Evolutionary conservation across 129 eudicot species (phyloP), one percentile per base, ranked within the genome.

Genomic region (Helichrysum umbraculigerum): DNA sequence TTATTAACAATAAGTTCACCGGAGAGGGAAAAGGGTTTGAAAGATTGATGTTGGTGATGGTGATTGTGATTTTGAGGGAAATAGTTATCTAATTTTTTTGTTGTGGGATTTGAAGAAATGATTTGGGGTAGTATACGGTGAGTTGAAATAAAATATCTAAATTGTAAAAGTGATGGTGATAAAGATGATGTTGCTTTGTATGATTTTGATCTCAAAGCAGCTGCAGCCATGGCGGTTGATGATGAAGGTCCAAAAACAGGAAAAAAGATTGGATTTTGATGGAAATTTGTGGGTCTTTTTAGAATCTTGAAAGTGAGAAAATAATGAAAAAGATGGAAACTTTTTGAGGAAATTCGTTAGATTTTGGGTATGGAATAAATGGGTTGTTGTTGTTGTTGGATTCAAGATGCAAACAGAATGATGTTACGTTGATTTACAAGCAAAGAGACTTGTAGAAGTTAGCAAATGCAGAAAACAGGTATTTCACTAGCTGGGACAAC

Each of bases 151-250:
- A 87, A 91, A 87, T 85, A 81, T 83, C 93, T 81, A 72, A 91
- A 86, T 81, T 94, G 97, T 16, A 90, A 84, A n/a, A 85, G 73
- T 11, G 91, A 86, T 33, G 89, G 97, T 16, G 91, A 84, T n/a
- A 85, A 73, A 6, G 90, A 86, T 33, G 89, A 86, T 17, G 88
- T 68, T 15, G 80, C 88, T 59, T 88, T 83, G 14, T 89, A 71
- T 65, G 99, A 91, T 76, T 91, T 94, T 60, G 95, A 89, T 82
- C 99, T 83, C 29, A 94, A 68, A 41, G 87, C 96, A 73, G 89
- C 96, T 30, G 97, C 98, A 61, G 97, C 97, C 99, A 94, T 94
- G 84, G 82, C 74, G 17, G 77, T 62, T 67, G 7, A 54, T 35
- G 14, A 64, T 8, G 35, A 62, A 30, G 76, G 51, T 30, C 59